Percentiles rank a stretch among this genome's conserved stretches.
These are phyloP conservation scores for Hanseniaspora hatyaiensis DNA, from an alignment of 805 yeast genomes.

Conservation along the genomic window DNA sequence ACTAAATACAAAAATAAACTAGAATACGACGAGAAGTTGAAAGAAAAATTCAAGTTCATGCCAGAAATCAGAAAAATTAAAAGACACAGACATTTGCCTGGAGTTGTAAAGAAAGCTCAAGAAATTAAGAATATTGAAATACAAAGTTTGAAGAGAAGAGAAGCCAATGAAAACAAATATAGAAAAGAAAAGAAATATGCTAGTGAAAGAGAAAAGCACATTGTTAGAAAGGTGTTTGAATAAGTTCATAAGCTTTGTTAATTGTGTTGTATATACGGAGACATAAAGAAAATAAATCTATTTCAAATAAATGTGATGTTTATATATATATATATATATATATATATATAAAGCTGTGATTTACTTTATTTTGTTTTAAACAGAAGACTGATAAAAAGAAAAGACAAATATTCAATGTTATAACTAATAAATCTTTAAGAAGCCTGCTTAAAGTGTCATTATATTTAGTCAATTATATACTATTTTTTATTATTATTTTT, in stretches of 20 bases:
- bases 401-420: background rate
- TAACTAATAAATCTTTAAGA: background rate
- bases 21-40: slow-evolving; percentile 83
- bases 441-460: slow-evolving; percentile 11
- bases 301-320: slow-evolving; percentile 6
- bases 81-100: slow-evolving; percentile 86
- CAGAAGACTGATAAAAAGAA: background rate
- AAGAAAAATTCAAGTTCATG: slow-evolving; percentile 88
- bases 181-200: slow-evolving; percentile 49
- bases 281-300: background rate
- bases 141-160: slow-evolving; percentile 64
- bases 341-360: too few relatives aligned
- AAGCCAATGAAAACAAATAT: slow-evolving; percentile 70
- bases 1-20: slow-evolving; percentile 67
- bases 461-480: too few relatives aligned
- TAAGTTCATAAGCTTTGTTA: slow-evolving; percentile 28
- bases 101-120: slow-evolving; percentile 72
- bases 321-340: slow-evolving; percentile 16
- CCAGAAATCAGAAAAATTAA: slow-evolving; percentile 87
- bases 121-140: slow-evolving; percentile 73
- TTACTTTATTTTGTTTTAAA: slow-evolving; percentile 2
- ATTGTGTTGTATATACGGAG: background rate
- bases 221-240: slow-evolving; percentile 66
- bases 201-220: slow-evolving; percentile 76
- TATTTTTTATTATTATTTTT: too few relatives aligned